Evolutionary conservation across 2,329 filamentous ascomycete genomes (phyloP).

Genomic region (Fusarium nodosum): DNA sequence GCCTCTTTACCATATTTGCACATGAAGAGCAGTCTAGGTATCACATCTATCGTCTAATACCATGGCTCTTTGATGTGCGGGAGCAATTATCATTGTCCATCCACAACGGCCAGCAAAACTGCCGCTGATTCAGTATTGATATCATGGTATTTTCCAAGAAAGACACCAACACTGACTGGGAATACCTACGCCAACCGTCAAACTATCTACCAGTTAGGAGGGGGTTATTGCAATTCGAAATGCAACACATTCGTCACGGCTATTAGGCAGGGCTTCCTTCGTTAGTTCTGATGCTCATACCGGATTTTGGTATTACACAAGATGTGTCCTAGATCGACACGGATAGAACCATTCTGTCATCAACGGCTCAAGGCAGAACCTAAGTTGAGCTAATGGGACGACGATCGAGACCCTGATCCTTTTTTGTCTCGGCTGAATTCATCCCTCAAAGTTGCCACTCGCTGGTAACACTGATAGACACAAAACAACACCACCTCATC

Average conservation of each 20-base stretch:
- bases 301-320: conserved; percentile 14
- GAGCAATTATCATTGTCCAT: background rate
- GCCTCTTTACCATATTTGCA: background rate
- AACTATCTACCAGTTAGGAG: background rate
- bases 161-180: background rate
- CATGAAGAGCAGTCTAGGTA: background rate
- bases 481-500: conserved; percentile 21
- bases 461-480: conserved; percentile 4
- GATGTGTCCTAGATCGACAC: conserved; percentile 11
- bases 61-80: background rate
- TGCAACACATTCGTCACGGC: conserved; percentile 7
- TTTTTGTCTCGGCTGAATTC: conserved; percentile 9
- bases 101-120: background rate
- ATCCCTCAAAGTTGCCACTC: conserved; percentile 30
- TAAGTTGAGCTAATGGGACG: conserved; percentile 14
- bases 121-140: background rate
- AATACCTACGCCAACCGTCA: background rate
- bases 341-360: conserved; percentile 18
- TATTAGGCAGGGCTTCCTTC: conserved; percentile 3
- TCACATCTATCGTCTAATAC: background rate
- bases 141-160: background rate
- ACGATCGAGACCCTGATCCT: conserved; percentile 34
- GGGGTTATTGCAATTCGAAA: background rate
- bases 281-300: conserved; percentile 3
- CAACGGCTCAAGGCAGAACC: conserved; percentile 23